These are phyloP conservation scores for Annona squamosa DNA, from an alignment of 164 flowering plant species.

Conservation along the genomic window DNA sequence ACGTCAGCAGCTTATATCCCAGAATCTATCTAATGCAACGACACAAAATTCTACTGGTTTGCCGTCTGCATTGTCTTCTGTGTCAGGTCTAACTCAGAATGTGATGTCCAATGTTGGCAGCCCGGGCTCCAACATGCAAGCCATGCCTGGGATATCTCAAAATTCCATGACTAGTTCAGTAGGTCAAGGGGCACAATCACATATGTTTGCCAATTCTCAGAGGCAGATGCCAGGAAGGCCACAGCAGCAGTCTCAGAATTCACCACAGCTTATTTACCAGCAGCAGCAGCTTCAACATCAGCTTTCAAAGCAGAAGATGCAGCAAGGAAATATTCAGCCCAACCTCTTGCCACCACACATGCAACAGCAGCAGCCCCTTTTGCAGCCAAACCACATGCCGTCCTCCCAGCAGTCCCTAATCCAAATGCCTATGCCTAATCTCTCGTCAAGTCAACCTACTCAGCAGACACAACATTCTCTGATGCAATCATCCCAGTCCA, in stretches of 20 bases:
- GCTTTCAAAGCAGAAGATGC: constrained; percentile 34
- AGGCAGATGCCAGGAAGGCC: constrained; percentile 64
- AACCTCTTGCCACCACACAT: constrained; percentile 51
- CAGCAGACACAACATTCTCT: constrained; percentile 47
- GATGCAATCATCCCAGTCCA: constrained; percentile 43
- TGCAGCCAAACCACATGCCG: constrained; percentile 61
- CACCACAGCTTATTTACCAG: constrained; percentile 29
- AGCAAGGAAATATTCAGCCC: constrained; percentile 42
- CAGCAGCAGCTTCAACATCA: constrained; percentile 39
- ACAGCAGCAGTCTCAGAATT: constrained; percentile 42
- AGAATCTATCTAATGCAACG: constrained; percentile 41
- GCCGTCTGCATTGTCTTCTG: constrained; percentile 39
- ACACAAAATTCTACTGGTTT: constrained; percentile 47
- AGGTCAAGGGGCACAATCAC: constrained; percentile 48
- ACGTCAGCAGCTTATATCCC: constrained; percentile 49
- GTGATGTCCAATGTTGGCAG: constrained; percentile 38
- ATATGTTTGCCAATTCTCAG: constrained; percentile 53
- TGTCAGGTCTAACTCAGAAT: constrained; percentile 40
- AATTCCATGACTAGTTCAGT: constrained; percentile 43
- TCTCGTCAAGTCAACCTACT: constrained; percentile 23
- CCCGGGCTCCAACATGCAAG: constrained; percentile 52
- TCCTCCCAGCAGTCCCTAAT: constrained; percentile 53
- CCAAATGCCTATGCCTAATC: constrained; percentile 44
- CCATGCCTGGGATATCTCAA: constrained; percentile 48
- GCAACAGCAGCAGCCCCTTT: constrained; percentile 52